A percentile compares a stretch with the other conserved stretches of the same genome.
phyloP scores from a whole-genome alignment of 176 grass and related monocot species.

The Zoysia japonica region DNA sequence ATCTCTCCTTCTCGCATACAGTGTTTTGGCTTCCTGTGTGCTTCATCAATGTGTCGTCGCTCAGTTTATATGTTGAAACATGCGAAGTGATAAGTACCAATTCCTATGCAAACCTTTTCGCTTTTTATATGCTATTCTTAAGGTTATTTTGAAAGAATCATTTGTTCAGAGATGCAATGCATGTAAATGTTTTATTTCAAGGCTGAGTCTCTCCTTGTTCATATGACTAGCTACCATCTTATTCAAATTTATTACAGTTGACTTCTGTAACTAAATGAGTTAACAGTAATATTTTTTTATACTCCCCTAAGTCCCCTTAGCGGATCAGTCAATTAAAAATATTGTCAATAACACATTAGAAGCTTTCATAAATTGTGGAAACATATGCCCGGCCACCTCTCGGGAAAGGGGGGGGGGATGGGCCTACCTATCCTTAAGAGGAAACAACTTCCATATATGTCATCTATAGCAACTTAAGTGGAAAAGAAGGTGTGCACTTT shows the following conservation, averaged over 20 bases:
- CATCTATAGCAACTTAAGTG: slow-evolving; percentile 5
- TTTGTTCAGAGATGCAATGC: neutral
- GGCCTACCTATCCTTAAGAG: too few relatives aligned
- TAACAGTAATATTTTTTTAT: neutral
- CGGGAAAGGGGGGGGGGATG: too few relatives aligned
- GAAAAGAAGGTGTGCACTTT: neutral
- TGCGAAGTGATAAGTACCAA: neutral
- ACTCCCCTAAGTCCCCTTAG: neutral
- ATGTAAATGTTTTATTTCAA: neutral
- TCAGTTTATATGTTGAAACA: slow-evolving; percentile 17
- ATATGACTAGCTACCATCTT: neutral
- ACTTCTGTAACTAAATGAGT: neutral
- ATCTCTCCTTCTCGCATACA: neutral
- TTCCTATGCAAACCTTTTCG: neutral
- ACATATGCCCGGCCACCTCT: too few relatives aligned
- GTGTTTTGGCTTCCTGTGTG: neutral
- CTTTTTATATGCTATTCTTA: neutral
- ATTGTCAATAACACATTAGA: neutral
- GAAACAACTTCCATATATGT: too few relatives aligned
- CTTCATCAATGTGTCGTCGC: neutral
- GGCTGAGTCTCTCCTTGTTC: slow-evolving; percentile 10
- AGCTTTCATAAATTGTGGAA: neutral
- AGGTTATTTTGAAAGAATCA: neutral
- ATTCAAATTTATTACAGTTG: neutral
- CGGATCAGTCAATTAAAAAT: slow-evolving; percentile 6